These are phyloP conservation scores for Saccharomycopsis hybrid DNA, from an alignment of 1,139 yeast genomes.

Conservation along the genomic window DNA sequence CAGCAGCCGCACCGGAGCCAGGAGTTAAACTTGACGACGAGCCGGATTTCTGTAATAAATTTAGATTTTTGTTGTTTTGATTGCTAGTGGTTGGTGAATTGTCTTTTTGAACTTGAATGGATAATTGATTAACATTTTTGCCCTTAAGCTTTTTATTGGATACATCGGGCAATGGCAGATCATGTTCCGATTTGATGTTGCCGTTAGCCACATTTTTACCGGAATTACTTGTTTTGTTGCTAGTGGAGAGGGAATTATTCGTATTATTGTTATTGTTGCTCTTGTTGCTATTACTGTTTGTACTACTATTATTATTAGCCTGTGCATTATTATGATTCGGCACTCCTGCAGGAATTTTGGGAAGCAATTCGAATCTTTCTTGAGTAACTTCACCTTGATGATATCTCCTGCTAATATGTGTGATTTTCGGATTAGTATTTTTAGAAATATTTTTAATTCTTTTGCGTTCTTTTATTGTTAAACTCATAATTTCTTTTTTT, in stretches of 20 bases:
- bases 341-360: slow-evolving; percentile 59
- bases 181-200: neutral
- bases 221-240: neutral
- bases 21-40: no score
- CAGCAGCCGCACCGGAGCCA: no score
- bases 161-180: slow-evolving; percentile 2
- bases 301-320: neutral
- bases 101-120: slow-evolving; percentile 39
- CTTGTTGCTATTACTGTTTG: neutral
- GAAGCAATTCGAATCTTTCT: slow-evolving; percentile 68
- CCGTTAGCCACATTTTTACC: neutral
- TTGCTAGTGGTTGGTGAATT: slow-evolving; percentile 20
- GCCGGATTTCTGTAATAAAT: slow-evolving; percentile 22
- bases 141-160: slow-evolving; percentile 7
- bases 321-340: neutral
- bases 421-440: slow-evolving; percentile 29
- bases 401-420: slow-evolving; percentile 1
- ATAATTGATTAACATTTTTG: slow-evolving; percentile 16
- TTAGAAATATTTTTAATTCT: slow-evolving; percentile 77
- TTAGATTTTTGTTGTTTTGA: slow-evolving; percentile 5
- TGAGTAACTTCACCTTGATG: slow-evolving; percentile 9
- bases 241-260: no score
- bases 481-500: slow-evolving; percentile 80
- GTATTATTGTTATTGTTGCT: neutral
- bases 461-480: slow-evolving; percentile 79